Evolutionary conservation across 1,284 basidiomycete genomes (phyloP), one percentile per base, ranked within the genome.

Genomic region (Pterula multifida): DNA sequence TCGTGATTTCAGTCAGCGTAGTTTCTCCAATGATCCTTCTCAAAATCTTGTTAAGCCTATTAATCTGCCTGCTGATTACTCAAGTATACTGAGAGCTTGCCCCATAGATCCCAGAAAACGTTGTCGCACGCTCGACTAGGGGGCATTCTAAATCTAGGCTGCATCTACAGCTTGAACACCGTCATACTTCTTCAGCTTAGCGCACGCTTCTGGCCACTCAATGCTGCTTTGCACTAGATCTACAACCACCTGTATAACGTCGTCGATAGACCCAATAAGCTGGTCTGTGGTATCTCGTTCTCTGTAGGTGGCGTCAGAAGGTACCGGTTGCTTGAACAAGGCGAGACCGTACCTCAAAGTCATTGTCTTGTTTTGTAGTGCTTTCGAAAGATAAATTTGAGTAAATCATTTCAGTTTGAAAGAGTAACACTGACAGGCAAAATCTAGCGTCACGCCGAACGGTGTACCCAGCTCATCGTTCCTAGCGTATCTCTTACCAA

Each of bases 391-490:
- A n/a, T 26, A n/a, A 46, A 26, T 24, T 3, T 3, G 23, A 26
- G 22, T 3, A 45, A 19, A 6, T 23, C n/a, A 68, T 76, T 67
- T 65, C 42, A n/a, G n/a, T n/a, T n/a, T n/a, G n/a, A n/a, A 48
- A 55, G 50, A 49, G 53, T 32, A 62, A 47, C 25, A 81, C 87
- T 68, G 65, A 90, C 92, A 94, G 23, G 94, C 95, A 73, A 98
- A 98, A 69, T 98, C 95, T 55, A 98, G 77, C 3, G 96, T 98
- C 57, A 94, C 76, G 50, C 95, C 95, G 64, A 89, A 98, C 2
- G 95, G 95, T 32, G 95, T 98, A 57, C 95, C 95, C 42, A 99
- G 79, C 70, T 98, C 96, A 69, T 99, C 95, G 69, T 98, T 98
- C 55, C 96, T 81, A 26, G 96, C 82, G 68, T 98, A 98, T 35